Percentiles rank a stretch among this genome's conserved stretches.
Evolutionary conservation across 805 yeast species (phyloP).

Genomic region (Candida orba): DNA sequence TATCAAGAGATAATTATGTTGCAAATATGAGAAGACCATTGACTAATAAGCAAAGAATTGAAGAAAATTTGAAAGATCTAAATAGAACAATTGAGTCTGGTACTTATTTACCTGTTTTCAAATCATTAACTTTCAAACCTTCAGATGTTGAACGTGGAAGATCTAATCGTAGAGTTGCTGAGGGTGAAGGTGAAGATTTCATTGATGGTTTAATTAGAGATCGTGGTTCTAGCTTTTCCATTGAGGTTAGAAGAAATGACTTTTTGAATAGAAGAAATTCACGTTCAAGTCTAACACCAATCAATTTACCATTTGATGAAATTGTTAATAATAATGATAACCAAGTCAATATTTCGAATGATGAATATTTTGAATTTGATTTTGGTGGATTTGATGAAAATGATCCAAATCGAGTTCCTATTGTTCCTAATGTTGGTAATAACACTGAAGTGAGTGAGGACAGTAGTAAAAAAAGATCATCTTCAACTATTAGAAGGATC

Average conservation of each 20-base stretch:
- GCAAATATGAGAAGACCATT: slow-evolving; percentile 8
- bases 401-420: neutral
- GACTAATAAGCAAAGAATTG: slow-evolving; percentile 1
- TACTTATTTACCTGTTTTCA: slow-evolving; percentile 1
- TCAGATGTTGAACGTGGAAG: slow-evolving; percentile 9
- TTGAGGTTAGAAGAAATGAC: slow-evolving; percentile 20
- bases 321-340: neutral
- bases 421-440: too few relatives aligned
- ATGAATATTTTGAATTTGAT: slow-evolving; percentile 9
- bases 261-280: slow-evolving; percentile 21
- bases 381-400: slow-evolving; percentile 8
- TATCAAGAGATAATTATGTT: slow-evolving; percentile 20
- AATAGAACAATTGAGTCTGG: neutral
- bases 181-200: slow-evolving; percentile 13
- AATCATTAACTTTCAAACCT: neutral
- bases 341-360: neutral
- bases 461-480: slow-evolving; percentile 13
- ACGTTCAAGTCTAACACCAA: slow-evolving; percentile 17
- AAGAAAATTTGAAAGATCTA: neutral
- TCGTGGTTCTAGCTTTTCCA: slow-evolving; percentile 20
- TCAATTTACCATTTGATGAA: slow-evolving; percentile 10
- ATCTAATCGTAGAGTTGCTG: slow-evolving; percentile 2
- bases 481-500: slow-evolving; percentile 11
- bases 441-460: neutral
- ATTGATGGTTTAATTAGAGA: slow-evolving; percentile 20